Conservation (phyloP, 177 flowering plant species). For the Tripterygium wilfordii region DNA sequence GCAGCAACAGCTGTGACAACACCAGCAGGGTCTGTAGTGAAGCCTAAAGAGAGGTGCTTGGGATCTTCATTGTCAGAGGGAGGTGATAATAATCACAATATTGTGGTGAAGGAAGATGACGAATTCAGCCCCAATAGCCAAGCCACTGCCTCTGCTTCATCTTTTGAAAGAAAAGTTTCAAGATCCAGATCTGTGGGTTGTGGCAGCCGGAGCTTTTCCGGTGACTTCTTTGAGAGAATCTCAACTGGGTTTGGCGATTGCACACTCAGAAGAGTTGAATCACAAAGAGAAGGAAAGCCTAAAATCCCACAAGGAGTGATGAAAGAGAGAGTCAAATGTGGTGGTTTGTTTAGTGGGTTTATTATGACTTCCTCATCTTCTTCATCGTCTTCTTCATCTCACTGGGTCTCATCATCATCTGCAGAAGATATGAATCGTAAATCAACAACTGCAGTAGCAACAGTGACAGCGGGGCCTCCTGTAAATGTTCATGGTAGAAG, state of each 20-base stretch:
- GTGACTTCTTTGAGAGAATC: slow-evolving; percentile 80
- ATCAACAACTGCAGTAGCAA: no score
- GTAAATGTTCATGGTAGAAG: slow-evolving; percentile 44
- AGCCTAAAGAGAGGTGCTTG: slow-evolving; percentile 2
- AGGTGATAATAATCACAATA: slow-evolving; percentile 6
- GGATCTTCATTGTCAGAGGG: slow-evolving; percentile 19
- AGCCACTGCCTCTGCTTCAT: slow-evolving; percentile 30
- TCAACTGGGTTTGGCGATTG: slow-evolving; percentile 92
- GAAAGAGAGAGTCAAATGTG: slow-evolving; percentile 78
- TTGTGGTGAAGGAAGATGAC: slow-evolving; percentile 37
- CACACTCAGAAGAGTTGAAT: slow-evolving; percentile 82
- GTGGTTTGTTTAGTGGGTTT: slow-evolving; percentile 82
- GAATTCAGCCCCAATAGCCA: slow-evolving; percentile 42
- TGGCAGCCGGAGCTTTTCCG: slow-evolving; percentile 93
- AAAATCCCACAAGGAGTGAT: slow-evolving; percentile 23
- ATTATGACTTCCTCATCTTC: slow-evolving; percentile 58
- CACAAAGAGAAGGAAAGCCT: slow-evolving; percentile 71
- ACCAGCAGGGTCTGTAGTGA: not conserved
- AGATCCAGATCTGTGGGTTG: slow-evolving; percentile 96
- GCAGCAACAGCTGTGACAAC: not conserved
- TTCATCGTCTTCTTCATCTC: slow-evolving; percentile 52
- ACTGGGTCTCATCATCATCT: slow-evolving; percentile 35
- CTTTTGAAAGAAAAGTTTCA: slow-evolving; percentile 78
- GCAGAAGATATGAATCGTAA: slow-evolving; percentile 25
- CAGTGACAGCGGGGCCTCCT: slow-evolving; percentile 11